Conservation (phyloP, 169 alveolate species). For the Miamiensis avidus region DNA sequence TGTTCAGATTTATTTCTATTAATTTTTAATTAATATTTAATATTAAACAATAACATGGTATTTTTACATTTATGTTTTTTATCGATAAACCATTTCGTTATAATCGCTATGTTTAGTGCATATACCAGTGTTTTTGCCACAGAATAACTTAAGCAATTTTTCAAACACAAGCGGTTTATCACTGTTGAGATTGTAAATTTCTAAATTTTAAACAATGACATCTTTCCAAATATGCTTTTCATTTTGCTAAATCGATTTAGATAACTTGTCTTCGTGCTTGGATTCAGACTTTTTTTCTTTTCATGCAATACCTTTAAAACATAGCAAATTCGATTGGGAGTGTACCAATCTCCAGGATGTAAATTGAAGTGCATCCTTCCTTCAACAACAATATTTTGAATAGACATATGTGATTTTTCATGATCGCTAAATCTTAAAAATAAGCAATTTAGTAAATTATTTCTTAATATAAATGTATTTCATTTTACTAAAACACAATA, state of each 20-base stretch:
- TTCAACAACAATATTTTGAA: conserved; percentile 5
- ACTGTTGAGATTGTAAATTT: too few relatives aligned
- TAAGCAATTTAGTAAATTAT: conserved; percentile 11
- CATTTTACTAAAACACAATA: too few relatives aligned
- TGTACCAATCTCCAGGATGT: conserved; percentile 21
- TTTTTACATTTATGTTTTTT: too few relatives aligned
- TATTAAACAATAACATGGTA: too few relatives aligned
- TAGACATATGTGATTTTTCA: conserved; percentile 17
- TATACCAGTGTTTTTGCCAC: neutral
- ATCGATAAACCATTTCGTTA: too few relatives aligned
- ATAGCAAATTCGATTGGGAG: conserved; percentile 15
- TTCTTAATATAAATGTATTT: too few relatives aligned
- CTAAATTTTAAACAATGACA: too few relatives aligned
- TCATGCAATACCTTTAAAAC: neutral
- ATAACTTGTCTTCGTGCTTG: neutral
- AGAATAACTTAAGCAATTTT: neutral
- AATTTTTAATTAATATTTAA: too few relatives aligned
- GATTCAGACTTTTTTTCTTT: neutral
- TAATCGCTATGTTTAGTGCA: too few relatives aligned
- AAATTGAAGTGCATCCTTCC: neutral
- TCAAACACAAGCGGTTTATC: neutral
- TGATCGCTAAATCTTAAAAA: conserved; percentile 23
- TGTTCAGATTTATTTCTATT: too few relatives aligned
- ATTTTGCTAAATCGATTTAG: neutral
- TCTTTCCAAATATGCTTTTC: neutral